A percentile compares a stretch with the other conserved stretches of the same genome.
phyloP scores from a whole-genome alignment of 345 rosid genomes.

The Passiflora organensis region DNA sequence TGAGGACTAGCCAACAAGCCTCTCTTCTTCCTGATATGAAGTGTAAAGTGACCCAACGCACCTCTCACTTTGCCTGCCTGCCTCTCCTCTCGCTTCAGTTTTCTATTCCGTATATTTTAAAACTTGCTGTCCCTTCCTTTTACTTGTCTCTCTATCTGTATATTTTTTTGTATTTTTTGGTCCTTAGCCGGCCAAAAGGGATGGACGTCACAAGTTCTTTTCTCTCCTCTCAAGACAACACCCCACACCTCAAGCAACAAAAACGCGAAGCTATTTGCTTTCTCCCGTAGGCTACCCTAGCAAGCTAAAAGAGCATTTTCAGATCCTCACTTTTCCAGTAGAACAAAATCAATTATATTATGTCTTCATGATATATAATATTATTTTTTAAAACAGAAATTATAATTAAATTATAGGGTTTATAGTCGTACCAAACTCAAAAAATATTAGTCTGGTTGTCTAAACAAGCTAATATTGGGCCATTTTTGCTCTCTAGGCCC shows the following conservation, averaged over 20 bases:
- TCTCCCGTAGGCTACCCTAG: too few relatives aligned
- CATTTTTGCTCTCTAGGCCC: too few relatives aligned
- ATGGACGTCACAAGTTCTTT: background rate
- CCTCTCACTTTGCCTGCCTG: background rate
- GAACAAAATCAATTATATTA: too few relatives aligned
- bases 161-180: background rate
- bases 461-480: too few relatives aligned
- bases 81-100: background rate
- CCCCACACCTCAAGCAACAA: constrained; percentile 1
- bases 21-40: background rate
- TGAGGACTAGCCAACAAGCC: background rate
- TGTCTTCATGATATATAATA: too few relatives aligned
- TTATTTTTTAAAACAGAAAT: too few relatives aligned
- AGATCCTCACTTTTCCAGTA: too few relatives aligned
- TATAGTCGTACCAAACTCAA: too few relatives aligned
- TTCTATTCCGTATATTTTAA: background rate
- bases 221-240: background rate
- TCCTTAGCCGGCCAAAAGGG: background rate
- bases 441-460: too few relatives aligned
- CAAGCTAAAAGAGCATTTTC: too few relatives aligned
- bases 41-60: background rate
- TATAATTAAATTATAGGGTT: too few relatives aligned
- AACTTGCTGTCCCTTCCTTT: background rate
- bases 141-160: background rate
- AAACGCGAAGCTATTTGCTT: background rate